These are phyloP conservation scores for Fusarium globosum DNA, from an alignment of 2,329 filamentous ascomycete species.

Conservation along the genomic window DNA sequence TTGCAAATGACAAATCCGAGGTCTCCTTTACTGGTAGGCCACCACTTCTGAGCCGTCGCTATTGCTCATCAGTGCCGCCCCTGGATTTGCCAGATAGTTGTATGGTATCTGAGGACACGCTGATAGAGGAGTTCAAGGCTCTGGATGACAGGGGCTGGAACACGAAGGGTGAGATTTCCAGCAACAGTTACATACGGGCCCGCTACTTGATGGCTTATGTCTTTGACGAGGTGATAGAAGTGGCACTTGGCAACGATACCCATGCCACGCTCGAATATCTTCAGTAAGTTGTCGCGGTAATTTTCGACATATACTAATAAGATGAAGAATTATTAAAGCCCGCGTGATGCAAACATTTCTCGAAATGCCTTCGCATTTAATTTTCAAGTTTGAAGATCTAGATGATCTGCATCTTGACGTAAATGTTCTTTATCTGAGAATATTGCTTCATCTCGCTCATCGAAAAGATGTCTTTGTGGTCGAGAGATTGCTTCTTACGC, in stretches of 20 bases:
- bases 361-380: constrained; percentile 53
- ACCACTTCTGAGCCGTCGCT: constrained; percentile 63
- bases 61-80: constrained; percentile 64
- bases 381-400: constrained; percentile 53
- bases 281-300: constrained; percentile 27
- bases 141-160: constrained; percentile 67
- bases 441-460: constrained; percentile 61
- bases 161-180: constrained; percentile 54
- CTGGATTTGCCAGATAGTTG: constrained; percentile 65
- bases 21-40: constrained; percentile 66
- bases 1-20: constrained; percentile 60
- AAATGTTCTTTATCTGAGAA: constrained; percentile 54
- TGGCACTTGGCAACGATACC: constrained; percentile 58
- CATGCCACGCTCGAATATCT: constrained; percentile 35
- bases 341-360: constrained; percentile 48
- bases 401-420: constrained; percentile 47
- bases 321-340: constrained; percentile 50
- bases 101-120: constrained; percentile 55
- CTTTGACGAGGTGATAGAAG: constrained; percentile 69
- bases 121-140: constrained; percentile 22
- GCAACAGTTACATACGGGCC: constrained; percentile 60
- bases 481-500: constrained; percentile 65
- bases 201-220: constrained; percentile 60
- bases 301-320: constrained; percentile 5
- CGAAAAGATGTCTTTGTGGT: constrained; percentile 69